Evolutionary conservation across 2,329 filamentous ascomycete genomes (phyloP), one percentile per base, ranked within the genome.

Genomic region (Penicillium concentricum): DNA sequence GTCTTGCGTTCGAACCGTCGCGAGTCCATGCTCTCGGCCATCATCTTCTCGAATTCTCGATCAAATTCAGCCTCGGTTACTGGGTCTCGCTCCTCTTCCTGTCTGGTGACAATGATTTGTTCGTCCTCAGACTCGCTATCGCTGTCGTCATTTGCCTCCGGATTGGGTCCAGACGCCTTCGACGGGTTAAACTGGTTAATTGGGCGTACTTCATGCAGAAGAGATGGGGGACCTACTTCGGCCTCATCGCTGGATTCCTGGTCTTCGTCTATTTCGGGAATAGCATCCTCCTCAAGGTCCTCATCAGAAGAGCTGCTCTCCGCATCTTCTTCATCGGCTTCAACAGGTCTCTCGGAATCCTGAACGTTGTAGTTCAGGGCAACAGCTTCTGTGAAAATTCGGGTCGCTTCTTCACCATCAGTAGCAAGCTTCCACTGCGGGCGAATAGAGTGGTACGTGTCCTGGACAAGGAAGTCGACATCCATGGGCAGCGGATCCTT

Each of bases 61-160:
- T 99, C 95, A 72, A 99, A 99, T 41, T 99, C 94, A 7, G 93
- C 94, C 69, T 99, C 94, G 39, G 89, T 91, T 76, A 97, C 92
- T 0, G 93, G 92, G 64, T 99, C 92, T 55, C 92, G 83, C 66
- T 93, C 85, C 71, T 97, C 91, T 72, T 96, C 90, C 69, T 93
- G 88, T 58, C 92, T 87, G 43, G 91, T 95, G 46, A 99, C 93
- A 42, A 97, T 84, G 64, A 97, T 96, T 24, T 90, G 86, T 72
- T 97, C 92, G 61, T 97, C 48, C 26, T 56, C 88, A 10, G 88
- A 87, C 37, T 84, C 84, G 38, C 78, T 69, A 20, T 72, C 68
- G 4, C 66, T 72, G 18, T 75, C 71, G 4, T 67, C 70, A 18
- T 76, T 71, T n/a, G 71, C 76, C 39, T 83, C 81, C 10, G 72